Evolutionary conservation across 1,139 yeast genomes (phyloP).

Genomic region (Pichia sp.): DNA sequence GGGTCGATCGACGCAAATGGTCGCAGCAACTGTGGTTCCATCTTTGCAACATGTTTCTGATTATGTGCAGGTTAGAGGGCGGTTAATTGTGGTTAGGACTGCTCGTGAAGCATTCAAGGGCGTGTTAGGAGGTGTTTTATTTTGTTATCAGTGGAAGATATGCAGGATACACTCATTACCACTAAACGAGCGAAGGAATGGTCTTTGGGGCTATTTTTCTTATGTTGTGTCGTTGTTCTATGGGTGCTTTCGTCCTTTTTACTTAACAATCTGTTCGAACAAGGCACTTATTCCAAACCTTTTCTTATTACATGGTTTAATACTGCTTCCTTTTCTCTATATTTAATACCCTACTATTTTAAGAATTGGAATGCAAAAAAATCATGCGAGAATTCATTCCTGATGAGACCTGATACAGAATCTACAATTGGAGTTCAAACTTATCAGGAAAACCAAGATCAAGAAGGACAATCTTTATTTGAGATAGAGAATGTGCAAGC

Average conservation of each 20-base stretch:
- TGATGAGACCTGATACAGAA: background rate
- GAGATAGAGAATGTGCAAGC: too few species aligned
- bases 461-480: too few species aligned
- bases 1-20: too few species aligned
- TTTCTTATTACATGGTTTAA: constrained; percentile 87
- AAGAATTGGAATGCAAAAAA: background rate
- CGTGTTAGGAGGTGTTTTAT: too few species aligned
- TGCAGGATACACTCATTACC: constrained; percentile 28
- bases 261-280: constrained; percentile 66
- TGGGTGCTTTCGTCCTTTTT: constrained; percentile 89
- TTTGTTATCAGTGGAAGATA: too few species aligned
- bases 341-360: constrained; percentile 55
- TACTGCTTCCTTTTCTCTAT: constrained; percentile 76
- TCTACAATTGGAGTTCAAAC: background rate
- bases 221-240: constrained; percentile 67
- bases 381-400: background rate
- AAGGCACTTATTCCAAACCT: constrained; percentile 76
- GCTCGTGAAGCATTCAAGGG: too few species aligned
- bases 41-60: too few species aligned
- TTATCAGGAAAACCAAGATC: background rate
- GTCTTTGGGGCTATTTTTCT: constrained; percentile 69
- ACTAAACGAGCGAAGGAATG: constrained; percentile 39
- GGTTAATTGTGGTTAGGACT: too few species aligned
- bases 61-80: too few species aligned
- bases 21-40: too few species aligned